phyloP scores from a whole-genome alignment of 225 moss, liverwort and hornwort genomes.

The Polytrichum formosum region DNA sequence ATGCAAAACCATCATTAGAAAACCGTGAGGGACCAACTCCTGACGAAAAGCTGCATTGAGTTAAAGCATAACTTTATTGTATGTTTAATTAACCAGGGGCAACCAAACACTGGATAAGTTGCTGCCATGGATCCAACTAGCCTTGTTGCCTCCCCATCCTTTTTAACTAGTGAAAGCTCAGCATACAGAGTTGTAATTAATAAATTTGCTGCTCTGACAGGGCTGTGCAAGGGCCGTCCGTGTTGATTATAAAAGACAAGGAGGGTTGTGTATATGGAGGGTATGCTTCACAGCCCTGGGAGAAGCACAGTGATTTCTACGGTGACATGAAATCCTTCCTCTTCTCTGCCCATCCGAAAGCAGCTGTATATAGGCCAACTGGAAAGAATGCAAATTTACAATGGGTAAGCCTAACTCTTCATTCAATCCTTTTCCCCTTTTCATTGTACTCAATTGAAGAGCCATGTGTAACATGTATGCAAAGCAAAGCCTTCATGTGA shows the following conservation, averaged over 20 bases:
- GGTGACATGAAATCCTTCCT: conserved; percentile 96
- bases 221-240: conserved; percentile 64
- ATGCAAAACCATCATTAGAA: too few species aligned
- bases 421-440: too few species aligned
- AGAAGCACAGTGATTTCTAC: conserved; percentile 75
- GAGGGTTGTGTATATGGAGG: conserved; percentile 84
- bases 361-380: conserved; percentile 66
- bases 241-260: conserved; percentile 87
- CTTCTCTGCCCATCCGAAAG: conserved; percentile 68
- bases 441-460: too few species aligned
- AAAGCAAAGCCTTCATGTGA: too few species aligned
- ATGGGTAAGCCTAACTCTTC: conserved; percentile 55
- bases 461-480: too few species aligned
- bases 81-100: too few species aligned
- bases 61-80: too few species aligned
- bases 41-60: too few species aligned
- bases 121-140: neutral
- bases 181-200: neutral
- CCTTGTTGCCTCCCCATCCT: neutral
- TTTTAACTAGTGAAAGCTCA: neutral
- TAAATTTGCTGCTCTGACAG: conserved; percentile 26
- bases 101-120: too few species aligned
- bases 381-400: conserved; percentile 85
- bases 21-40: too few species aligned
- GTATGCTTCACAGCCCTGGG: conserved; percentile 94